These are phyloP conservation scores for Fusarium sp. DNA, from an alignment of 2,329 filamentous ascomycete genomes.

Conservation along the genomic window DNA sequence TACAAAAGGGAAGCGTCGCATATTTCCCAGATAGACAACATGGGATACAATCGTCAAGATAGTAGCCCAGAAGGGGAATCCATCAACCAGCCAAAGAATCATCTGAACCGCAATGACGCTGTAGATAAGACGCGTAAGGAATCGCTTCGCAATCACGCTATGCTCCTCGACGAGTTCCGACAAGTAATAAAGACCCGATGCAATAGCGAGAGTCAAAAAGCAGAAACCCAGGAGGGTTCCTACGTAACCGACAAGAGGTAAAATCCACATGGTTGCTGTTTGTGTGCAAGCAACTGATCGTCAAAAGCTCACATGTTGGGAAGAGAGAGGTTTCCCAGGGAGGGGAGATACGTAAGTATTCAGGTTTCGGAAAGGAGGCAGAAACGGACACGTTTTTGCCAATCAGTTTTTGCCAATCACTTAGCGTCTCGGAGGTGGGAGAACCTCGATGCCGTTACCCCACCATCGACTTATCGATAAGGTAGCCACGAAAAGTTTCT, in stretches of 20 bases:
- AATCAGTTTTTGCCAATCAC: conserved; percentile 19
- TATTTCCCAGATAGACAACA: conserved; percentile 87
- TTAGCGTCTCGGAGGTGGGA: neutral
- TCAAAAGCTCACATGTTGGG: conserved; percentile 41
- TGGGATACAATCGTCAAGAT: conserved; percentile 83
- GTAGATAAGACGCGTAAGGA: conserved; percentile 90
- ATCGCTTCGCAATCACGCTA: conserved; percentile 87
- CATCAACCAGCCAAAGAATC: conserved; percentile 81
- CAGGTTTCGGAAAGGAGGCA: conserved; percentile 20
- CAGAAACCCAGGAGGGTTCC: conserved; percentile 89
- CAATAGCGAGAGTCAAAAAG: conserved; percentile 95
- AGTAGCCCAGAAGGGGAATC: conserved; percentile 82
- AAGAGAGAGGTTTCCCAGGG: conserved; percentile 1
- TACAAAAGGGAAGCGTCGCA: conserved; percentile 79
- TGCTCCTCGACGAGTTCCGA: conserved; percentile 98
- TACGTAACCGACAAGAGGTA: conserved; percentile 89
- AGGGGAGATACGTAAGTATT: conserved; percentile 21
- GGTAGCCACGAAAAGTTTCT: conserved; percentile 40
- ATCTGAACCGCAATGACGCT: conserved; percentile 78
- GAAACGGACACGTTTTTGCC: conserved; percentile 41
- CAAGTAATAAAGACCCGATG: conserved; percentile 97
- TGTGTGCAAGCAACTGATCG: conserved; percentile 24
- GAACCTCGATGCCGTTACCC: conserved; percentile 12
- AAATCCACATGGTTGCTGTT: conserved; percentile 82
- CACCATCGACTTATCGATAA: conserved; percentile 43